Evolutionary conservation across 148 eudicot genomes (phyloP), one percentile per base, ranked within the genome.

Genomic region (Cornus controversa): DNA sequence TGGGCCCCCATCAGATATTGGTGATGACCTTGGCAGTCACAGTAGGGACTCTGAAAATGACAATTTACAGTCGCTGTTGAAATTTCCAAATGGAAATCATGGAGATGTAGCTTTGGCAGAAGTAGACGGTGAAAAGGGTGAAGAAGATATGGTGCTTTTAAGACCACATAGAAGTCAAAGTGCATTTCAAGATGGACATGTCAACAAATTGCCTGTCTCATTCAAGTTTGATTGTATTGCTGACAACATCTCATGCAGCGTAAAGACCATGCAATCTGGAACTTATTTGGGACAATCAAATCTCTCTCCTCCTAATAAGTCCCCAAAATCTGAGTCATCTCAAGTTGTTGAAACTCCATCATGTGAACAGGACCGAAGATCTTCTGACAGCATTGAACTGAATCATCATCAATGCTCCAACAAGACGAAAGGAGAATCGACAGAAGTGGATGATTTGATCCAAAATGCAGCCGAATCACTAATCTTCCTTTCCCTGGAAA

Each of bases 381-480:
- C 84, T 47, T 80, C 80, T 36, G 77, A 80, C 66, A 80, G 73
- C 71, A 71, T 70, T 67, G 85, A 82, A 75, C 76, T 80, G 2
- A 73, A 75, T 69, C 60, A 75, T 69, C 60, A 47, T 78, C 76
- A 78, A 25, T 74, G 62, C 73, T 11, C 7, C 47, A 42, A 77
- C 26, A 73, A 72, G 60, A 78, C 22, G 62, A 66, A 82, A 67
- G 72, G 72, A 69, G 79, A 74, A 71, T 64, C 67, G 50, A 36
- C 78, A 74, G 83, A 78, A 65, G 67, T 53, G 20, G 89, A 87
- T 80, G 75, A 31, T 65, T 2, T 36, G 18, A 42, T 83, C 28
- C 82, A 83, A 70, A 68, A 34, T 50, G 94, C 91, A 31, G 94
- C 91, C 0, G 85, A 80, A 62, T 68, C 81, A 69, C 90, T 89